phyloP scores from a whole-genome alignment of 176 grass and related monocot species.

The Pontederia paniculata region DNA sequence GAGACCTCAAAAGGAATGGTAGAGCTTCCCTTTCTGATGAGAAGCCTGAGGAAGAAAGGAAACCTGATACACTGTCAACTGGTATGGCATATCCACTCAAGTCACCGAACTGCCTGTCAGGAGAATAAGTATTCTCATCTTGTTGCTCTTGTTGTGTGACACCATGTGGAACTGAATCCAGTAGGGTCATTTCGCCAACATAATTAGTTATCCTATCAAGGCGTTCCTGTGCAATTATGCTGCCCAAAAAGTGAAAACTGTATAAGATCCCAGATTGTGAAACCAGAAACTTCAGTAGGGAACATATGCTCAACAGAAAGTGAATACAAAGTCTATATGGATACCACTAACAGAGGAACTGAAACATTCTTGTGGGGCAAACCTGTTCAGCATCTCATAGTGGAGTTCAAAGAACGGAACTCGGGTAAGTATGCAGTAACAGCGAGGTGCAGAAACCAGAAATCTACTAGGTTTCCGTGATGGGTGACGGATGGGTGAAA shows the following conservation, averaged over 20 bases:
- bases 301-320: no score
- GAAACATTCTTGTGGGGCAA: neutral
- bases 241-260: conserved; percentile 16
- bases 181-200: conserved; percentile 63
- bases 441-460: conserved; percentile 90
- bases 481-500: conserved; percentile 50
- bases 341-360: neutral
- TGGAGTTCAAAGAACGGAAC: conserved; percentile 96
- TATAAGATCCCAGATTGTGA: neutral
- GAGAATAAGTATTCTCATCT: conserved; percentile 34
- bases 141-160: conserved; percentile 39
- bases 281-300: no score
- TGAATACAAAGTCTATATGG: no score
- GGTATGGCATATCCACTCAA: conserved; percentile 79
- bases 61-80: conserved; percentile 58
- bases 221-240: conserved; percentile 96
- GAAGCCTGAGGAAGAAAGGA: conserved; percentile 64
- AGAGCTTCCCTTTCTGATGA: conserved; percentile 39
- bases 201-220: conserved; percentile 92
- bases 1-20: conserved; percentile 47
- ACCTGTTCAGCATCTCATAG: conserved; percentile 99
- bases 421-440: conserved; percentile 94
- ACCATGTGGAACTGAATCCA: conserved; percentile 43
- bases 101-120: conserved; percentile 38
- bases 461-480: conserved; percentile 73